These are phyloP conservation scores for Aspergillus neoniger DNA, from an alignment of 2,329 filamentous ascomycete genomes.

Conservation along the genomic window DNA sequence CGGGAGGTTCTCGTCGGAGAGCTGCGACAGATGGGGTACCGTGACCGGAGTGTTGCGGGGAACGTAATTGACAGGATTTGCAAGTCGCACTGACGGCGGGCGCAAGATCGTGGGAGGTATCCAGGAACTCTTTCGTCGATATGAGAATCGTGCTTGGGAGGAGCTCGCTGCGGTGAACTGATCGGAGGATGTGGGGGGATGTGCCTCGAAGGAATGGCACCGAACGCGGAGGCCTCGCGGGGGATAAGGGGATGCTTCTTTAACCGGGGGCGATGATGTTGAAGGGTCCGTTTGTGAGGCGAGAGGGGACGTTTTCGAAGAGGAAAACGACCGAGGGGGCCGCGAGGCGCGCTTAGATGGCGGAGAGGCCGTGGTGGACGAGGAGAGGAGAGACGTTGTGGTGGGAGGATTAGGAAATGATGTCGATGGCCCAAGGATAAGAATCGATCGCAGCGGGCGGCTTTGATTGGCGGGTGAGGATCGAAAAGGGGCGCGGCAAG, in stretches of 20 bases:
- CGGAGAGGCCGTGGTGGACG: slow-evolving; percentile 17
- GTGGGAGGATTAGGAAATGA: slow-evolving; percentile 6
- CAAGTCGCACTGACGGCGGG: slow-evolving; percentile 55
- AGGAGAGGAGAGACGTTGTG: slow-evolving; percentile 12
- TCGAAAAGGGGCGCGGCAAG: slow-evolving; percentile 28
- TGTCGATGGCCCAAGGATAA: slow-evolving; percentile 10
- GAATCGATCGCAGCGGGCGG: slow-evolving; percentile 6
- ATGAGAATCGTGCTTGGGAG: slow-evolving; percentile 12
- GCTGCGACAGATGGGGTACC: slow-evolving; percentile 37
- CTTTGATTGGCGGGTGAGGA: slow-evolving; percentile 26
- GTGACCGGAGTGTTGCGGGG: slow-evolving; percentile 55
- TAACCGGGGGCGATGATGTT: slow-evolving; percentile 43
- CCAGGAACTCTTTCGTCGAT: slow-evolving; percentile 19
- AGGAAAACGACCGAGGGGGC: slow-evolving; percentile 10
- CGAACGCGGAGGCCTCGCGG: slow-evolving; percentile 20
- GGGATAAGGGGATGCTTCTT: slow-evolving; percentile 27
- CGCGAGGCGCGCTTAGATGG: slow-evolving; percentile 10
- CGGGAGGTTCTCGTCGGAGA: slow-evolving; percentile 38
- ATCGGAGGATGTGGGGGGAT: slow-evolving; percentile 17
- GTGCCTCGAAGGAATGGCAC: slow-evolving; percentile 19
- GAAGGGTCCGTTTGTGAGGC: slow-evolving; percentile 20
- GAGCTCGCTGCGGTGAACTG: slow-evolving; percentile 14
- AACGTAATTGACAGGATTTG: slow-evolving; percentile 64
- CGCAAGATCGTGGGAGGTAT: slow-evolving; percentile 27
- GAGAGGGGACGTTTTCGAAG: slow-evolving; percentile 32